Evolutionary conservation across 2,329 filamentous ascomycete genomes (phyloP).

Genomic region (Penicillium concentricum): DNA sequence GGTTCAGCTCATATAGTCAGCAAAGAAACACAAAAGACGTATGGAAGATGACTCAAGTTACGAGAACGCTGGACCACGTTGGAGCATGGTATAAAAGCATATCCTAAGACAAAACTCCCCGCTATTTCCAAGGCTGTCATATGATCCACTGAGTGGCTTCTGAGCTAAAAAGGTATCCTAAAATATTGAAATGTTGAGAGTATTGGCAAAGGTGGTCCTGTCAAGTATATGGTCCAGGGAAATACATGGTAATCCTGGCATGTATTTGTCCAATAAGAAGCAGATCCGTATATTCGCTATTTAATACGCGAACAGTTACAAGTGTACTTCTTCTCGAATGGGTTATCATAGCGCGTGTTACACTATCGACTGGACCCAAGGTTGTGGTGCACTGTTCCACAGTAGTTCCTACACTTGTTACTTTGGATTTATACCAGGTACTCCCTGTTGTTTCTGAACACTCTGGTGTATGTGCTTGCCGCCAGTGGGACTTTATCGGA

Average conservation of each 20-base stretch:
- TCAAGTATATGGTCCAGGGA: not conserved
- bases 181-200: not conserved
- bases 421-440: not conserved
- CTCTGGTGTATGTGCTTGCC: not conserved
- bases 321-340: not conserved
- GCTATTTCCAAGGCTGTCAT: not conserved
- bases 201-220: not conserved
- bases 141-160: slow-evolving; percentile 3
- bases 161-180: not conserved
- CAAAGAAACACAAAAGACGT: slow-evolving; percentile 1
- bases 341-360: not conserved
- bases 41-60: not conserved
- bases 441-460: not conserved
- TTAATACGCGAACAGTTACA: too few species aligned
- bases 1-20: slow-evolving; percentile 9
- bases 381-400: not conserved
- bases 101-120: not conserved
- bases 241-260: not conserved
- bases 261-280: not conserved
- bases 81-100: not conserved
- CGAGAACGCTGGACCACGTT: not conserved
- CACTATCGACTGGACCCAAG: not conserved
- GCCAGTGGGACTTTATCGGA: not conserved
- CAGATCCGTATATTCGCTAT: not conserved
- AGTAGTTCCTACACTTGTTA: not conserved